Evolutionary conservation across 2,329 filamentous ascomycete genomes (phyloP), one percentile per base, ranked within the genome.

Genomic region (Aspergillus alliaceus): DNA sequence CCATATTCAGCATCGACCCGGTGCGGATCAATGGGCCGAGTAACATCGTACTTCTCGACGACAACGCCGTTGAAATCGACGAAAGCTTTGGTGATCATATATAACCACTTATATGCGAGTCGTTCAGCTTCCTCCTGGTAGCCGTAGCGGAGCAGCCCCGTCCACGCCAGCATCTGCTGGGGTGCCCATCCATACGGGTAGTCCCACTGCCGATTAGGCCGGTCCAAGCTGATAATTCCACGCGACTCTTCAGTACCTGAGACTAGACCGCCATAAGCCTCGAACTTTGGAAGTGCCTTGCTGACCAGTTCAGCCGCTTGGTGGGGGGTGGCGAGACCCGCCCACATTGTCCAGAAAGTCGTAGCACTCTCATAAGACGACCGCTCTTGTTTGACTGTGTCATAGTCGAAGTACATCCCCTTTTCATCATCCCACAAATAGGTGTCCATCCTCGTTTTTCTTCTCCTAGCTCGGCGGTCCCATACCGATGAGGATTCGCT

Each of bases 1-100:
- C 95, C 95, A 71, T 99, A 99, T 77, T 99, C 95, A 57, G 93
- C 95, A 74, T 96, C 91, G 12, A 98, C 95, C 60, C 90, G 88
- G 77, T 98, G 95, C 35, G 95, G 93, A 69, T 96, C 93, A 56
- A 93, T 86, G 5, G 90, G 88, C 56, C 91, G 82, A 20, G 93
- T 98, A 59, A 99, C 95, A 75, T 99, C 91, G 79, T 99, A 99
- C 79, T 99, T 99, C 77, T 99, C 95, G 6, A 98, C 95, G 1
- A 99, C 93, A 8, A 97, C 92, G 37, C 95, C 95, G 71, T 98
- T 98, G 81, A 93, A 98, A 74, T 99, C 93, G 59, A 97, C 93
- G 78, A 98, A 98, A 0, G 95, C 93, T 77, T 96, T 97, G 57
- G 91, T 97, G 69, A 97, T 92, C 93, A 98, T 98, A 74, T 93